Evolutionary conservation across 805 yeast species (phyloP), one percentile per base, ranked within the genome.

Genomic region (Ogataea thermomethanolica): DNA sequence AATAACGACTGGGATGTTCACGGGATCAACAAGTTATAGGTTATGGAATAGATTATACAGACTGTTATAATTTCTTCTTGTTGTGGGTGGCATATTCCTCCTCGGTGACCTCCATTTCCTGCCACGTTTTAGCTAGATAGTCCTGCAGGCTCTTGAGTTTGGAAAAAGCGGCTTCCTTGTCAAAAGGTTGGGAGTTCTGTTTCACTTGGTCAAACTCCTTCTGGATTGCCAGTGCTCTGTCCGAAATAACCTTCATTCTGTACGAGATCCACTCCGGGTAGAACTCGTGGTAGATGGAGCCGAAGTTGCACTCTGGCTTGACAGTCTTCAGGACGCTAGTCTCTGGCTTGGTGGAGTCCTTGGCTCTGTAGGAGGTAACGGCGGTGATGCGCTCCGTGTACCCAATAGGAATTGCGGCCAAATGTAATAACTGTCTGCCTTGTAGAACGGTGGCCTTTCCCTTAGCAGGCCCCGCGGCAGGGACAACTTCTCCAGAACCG

Each of bases 391-490:
- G 64, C 46, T 70, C 74, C 23, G 62, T 53, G 45, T 44, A 53
- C 4, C 64, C 65, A n/a, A 56, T 37, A 23, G 78, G 76, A 36
- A 65, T 57, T 15, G 75, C 67, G 17, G 76, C 78, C 43, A 74
- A 56, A 46, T 73, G 78, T 36, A 58, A 58, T 29, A 73, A 51
- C 33, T 67, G 55, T 42, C 77, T 59, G 10, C 78, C 78, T 53
- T 73, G 78, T 25, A 73, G 54, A 4, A 73, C 65, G 22, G 70
- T 63, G n/a, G 74, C 76, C 51, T 67, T 66, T n/a, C 78, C 79
- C 46, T 59, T 61, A 23, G 66, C 65, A 26, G 78, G 78, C 8
- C 73, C 74, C 1, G 60, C 54, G 14, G 62, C 57, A 11, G 57
- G 53, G 12, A 59, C 46, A 29, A 60, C 41, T 33, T 58, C 61